Evolutionary conservation across 306 rosid genomes (phyloP).

Genomic region (Cicer chorassanicum): DNA sequence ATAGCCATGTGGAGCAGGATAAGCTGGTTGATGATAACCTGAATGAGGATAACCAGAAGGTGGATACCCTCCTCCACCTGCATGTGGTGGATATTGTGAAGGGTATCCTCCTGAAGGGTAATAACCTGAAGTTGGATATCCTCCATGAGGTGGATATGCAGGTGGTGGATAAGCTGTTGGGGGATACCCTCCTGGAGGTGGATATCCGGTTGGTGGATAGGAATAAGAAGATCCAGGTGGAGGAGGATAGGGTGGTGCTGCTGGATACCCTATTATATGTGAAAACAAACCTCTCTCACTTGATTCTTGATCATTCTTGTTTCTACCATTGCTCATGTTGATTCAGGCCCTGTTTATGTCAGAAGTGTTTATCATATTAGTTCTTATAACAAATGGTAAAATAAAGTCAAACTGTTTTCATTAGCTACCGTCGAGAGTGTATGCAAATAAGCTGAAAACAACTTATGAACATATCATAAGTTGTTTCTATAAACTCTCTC

Average conservation of each 20-base stretch:
- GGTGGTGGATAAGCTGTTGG: constrained; percentile 45
- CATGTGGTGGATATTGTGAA: constrained; percentile 45
- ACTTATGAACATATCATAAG: not conserved
- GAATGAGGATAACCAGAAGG: constrained; percentile 45
- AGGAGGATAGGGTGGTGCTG: constrained; percentile 49
- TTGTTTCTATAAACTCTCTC: not conserved
- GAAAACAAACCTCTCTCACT: constrained; percentile 53
- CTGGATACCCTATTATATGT: constrained; percentile 46
- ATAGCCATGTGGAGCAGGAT: constrained; percentile 49
- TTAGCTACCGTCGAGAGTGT: not conserved
- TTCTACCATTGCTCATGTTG: constrained; percentile 48
- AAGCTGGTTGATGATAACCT: constrained; percentile 41
- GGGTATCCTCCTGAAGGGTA: constrained; percentile 35
- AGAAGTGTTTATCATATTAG: not conserved
- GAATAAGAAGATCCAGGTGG: constrained; percentile 50
- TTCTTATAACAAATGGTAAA: not conserved
- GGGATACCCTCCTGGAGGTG: constrained; percentile 43
- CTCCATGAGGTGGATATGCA: not conserved
- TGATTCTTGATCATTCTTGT: constrained; percentile 42
- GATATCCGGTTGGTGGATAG: constrained; percentile 47
- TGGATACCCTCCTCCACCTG: constrained; percentile 41
- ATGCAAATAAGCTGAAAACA: not conserved
- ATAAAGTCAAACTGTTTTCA: not conserved
- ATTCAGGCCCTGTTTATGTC: constrained; percentile 22
- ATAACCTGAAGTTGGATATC: constrained; percentile 38